Conservation (phyloP, 2,329 filamentous ascomycete species). For the Colletotrichum shisoi region DNA sequence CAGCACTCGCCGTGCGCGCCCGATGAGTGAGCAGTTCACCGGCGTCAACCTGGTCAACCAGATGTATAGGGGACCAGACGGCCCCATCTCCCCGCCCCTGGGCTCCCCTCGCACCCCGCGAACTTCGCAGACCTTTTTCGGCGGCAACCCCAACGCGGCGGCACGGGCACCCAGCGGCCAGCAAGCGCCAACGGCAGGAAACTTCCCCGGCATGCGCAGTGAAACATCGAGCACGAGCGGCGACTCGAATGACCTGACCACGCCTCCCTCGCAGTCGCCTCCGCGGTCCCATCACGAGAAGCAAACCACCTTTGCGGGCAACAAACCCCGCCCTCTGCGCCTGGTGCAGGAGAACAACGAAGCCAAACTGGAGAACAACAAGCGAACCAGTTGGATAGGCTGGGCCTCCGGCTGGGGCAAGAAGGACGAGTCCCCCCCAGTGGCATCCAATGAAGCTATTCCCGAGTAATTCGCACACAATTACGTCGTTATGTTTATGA, state of each 20-base stretch:
- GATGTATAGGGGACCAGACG: constrained; percentile 82
- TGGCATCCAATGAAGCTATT: constrained; percentile 30
- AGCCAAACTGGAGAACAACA: constrained; percentile 58
- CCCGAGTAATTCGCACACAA: constrained; percentile 37
- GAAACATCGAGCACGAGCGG: constrained; percentile 71
- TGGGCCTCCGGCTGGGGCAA: constrained; percentile 61
- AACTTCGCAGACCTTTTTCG: constrained; percentile 72
- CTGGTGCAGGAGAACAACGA: constrained; percentile 81
- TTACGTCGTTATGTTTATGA: constrained; percentile 38
- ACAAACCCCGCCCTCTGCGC: constrained; percentile 83
- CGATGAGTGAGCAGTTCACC: constrained; percentile 70
- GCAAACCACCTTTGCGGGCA: constrained; percentile 67
- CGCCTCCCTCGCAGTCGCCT: constrained; percentile 62
- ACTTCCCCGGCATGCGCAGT: constrained; percentile 76
- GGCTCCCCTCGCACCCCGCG: constrained; percentile 67
- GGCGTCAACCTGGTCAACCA: constrained; percentile 78
- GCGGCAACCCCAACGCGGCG: constrained; percentile 61
- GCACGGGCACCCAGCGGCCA: constrained; percentile 61
- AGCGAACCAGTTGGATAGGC: constrained; percentile 71
- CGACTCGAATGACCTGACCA: constrained; percentile 66
- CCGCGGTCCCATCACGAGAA: constrained; percentile 61
- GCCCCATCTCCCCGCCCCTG: constrained; percentile 67
- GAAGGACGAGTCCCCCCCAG: constrained; percentile 56
- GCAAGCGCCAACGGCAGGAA: constrained; percentile 61
- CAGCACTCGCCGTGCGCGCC: constrained; percentile 63